Percentiles rank a stretch among this genome's conserved stretches.
Conservation (phyloP, 2,329 filamentous ascomycete genomes). For the Arthrocladium fulminans region DNA sequence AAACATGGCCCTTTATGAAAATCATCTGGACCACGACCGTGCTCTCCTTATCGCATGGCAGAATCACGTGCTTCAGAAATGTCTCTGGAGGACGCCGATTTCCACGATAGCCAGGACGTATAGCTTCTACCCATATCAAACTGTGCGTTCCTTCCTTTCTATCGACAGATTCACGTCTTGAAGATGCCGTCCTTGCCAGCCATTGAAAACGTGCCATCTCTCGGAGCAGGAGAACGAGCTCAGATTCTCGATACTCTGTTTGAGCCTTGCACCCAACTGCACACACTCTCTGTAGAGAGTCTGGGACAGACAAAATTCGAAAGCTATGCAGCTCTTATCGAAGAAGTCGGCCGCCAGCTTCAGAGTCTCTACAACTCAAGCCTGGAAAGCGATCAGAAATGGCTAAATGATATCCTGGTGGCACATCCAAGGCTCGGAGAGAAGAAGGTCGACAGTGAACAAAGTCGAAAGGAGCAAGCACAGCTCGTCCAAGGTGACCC, state of each 20-base stretch:
- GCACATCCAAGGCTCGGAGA: conserved; percentile 78
- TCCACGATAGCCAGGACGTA: no score
- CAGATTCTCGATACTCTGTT: conserved; percentile 20
- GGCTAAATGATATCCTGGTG: conserved; percentile 63
- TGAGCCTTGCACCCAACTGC: conserved; percentile 68
- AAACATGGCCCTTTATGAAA: no score
- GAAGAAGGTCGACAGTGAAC: conserved; percentile 69
- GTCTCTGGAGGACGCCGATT: no score
- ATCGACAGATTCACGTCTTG: background rate
- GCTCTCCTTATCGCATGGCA: no score
- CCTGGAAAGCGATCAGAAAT: conserved; percentile 43
- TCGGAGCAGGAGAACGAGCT: conserved; percentile 15
- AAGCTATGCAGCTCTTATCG: conserved; percentile 62
- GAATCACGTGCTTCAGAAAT: no score
- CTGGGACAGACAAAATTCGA: conserved; percentile 53
- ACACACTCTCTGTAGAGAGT: conserved; percentile 60
- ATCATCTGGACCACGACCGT: no score
- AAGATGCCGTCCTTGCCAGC: conserved; percentile 44
- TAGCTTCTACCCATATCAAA: background rate
- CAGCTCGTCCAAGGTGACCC: conserved; percentile 37
- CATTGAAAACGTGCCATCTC: conserved; percentile 13
- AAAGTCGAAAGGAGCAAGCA: conserved; percentile 71
- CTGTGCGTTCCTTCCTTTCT: background rate
- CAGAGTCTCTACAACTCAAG: conserved; percentile 47
- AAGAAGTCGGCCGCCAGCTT: conserved; percentile 56